A percentile compares a stretch with the other conserved stretches of the same genome.
These are phyloP conservation scores for Ilex aquifolium DNA, from an alignment of 257 asterid species.

Conservation along the genomic window DNA sequence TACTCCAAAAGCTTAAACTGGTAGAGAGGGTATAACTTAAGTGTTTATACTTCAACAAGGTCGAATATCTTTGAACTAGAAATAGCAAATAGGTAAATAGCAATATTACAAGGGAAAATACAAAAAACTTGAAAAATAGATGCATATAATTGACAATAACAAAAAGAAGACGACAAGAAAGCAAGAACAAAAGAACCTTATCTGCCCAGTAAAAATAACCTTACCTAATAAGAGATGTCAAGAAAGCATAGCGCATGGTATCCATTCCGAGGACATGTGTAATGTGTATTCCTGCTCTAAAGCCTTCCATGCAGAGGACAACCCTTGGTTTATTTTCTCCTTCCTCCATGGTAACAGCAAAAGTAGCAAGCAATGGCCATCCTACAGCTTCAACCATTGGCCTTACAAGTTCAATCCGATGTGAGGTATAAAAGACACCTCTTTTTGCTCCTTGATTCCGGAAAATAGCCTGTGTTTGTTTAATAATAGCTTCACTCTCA, in stretches of 20 bases:
- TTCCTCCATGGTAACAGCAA: constrained; percentile 99
- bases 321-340: constrained; percentile 89
- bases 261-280: constrained; percentile 96
- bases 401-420: constrained; percentile 78
- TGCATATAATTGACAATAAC: constrained; percentile 8
- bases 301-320: constrained; percentile 94
- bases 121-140: not conserved
- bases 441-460: constrained; percentile 78
- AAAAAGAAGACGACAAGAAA: constrained; percentile 7
- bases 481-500: constrained; percentile 83
- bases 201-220: constrained; percentile 1
- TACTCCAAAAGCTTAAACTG: no score
- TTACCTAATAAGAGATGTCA: constrained; percentile 92
- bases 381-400: constrained; percentile 99
- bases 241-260: constrained; percentile 96
- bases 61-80: not conserved
- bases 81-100: not conserved
- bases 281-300: constrained; percentile 89
- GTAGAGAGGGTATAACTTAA: no score
- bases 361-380: constrained; percentile 98
- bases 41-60: not conserved
- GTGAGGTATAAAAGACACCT: constrained; percentile 88
- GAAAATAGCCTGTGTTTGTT: constrained; percentile 78
- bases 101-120: constrained; percentile 5
- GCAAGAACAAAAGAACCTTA: not conserved